These are phyloP conservation scores for Byssoonygena ceratinophila DNA, from an alignment of 2,329 filamentous ascomycete genomes.

Conservation along the genomic window DNA sequence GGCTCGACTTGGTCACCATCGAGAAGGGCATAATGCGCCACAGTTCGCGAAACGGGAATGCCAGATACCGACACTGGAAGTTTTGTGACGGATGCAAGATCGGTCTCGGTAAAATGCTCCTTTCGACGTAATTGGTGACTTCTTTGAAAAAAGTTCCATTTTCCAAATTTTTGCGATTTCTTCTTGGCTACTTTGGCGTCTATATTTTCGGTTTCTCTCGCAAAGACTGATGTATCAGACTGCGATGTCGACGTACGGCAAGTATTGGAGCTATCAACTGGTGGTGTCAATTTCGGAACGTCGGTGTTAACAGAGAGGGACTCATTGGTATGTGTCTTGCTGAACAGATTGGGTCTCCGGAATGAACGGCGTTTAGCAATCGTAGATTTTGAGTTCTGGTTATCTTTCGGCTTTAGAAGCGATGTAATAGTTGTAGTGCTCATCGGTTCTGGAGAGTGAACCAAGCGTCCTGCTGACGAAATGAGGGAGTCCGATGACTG, in stretches of 20 bases:
- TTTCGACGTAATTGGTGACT: constrained; percentile 24
- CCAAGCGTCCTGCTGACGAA: constrained; percentile 21
- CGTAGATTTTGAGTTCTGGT: neutral
- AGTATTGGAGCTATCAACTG: constrained; percentile 19
- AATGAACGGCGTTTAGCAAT: constrained; percentile 21
- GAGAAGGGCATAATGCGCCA: constrained; percentile 50
- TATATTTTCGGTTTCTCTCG: constrained; percentile 14
- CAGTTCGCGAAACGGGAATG: constrained; percentile 32
- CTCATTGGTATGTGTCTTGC: neutral
- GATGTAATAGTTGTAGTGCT: constrained; percentile 1
- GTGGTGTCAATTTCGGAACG: constrained; percentile 19
- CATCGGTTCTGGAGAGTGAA: constrained; percentile 29
- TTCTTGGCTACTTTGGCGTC: constrained; percentile 18
- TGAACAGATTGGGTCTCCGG: constrained; percentile 12
- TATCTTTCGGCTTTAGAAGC: neutral
- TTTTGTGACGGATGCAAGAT: constrained; percentile 45
- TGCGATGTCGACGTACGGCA: constrained; percentile 13
- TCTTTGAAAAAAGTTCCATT: constrained; percentile 52
- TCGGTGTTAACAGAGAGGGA: constrained; percentile 20
- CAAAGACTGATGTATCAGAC: constrained; percentile 13
- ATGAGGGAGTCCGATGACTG: constrained; percentile 29
- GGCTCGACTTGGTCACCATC: constrained; percentile 36
- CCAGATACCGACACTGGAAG: constrained; percentile 33
- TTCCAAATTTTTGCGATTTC: constrained; percentile 31
- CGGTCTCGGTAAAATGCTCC: constrained; percentile 14